Conservation (phyloP, 2,329 filamentous ascomycete genomes). For the Botrytis squamosa region DNA sequence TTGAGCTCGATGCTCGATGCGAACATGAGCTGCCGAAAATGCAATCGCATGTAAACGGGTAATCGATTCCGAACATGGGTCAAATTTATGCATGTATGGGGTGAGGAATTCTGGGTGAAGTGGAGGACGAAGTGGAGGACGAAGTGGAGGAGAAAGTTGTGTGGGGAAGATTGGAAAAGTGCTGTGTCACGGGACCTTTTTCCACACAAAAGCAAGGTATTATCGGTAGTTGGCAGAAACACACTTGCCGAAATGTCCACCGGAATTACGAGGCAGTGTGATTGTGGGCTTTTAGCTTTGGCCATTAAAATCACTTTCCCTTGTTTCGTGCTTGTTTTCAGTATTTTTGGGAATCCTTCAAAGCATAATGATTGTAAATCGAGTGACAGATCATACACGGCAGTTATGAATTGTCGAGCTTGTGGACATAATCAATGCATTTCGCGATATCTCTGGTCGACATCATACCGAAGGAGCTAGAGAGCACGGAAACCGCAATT, state of each 20-base stretch:
- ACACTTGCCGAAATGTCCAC: conserved; percentile 6
- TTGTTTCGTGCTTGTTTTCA: neutral
- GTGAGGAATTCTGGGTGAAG: neutral
- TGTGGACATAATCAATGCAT: neutral
- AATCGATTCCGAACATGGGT: neutral
- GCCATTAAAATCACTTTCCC: neutral
- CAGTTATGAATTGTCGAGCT: neutral
- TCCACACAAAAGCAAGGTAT: neutral
- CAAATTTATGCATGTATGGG: neutral
- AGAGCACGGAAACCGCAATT: neutral
- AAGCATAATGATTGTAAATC: neutral
- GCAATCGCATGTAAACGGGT: too few relatives aligned
- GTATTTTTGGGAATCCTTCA: neutral
- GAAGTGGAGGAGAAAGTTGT: neutral
- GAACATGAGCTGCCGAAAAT: neutral
- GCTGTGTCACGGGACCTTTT: neutral
- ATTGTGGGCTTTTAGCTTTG: neutral
- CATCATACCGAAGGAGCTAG: neutral
- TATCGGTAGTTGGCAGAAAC: conserved; percentile 2
- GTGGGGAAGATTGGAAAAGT: neutral
- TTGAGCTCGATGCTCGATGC: neutral
- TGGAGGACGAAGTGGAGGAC: neutral
- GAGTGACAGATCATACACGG: neutral
- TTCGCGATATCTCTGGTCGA: neutral
- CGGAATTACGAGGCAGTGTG: neutral